phyloP scores from a whole-genome alignment of 352 stramenopile genomes.

The Sclerospora graminicola region DNA sequence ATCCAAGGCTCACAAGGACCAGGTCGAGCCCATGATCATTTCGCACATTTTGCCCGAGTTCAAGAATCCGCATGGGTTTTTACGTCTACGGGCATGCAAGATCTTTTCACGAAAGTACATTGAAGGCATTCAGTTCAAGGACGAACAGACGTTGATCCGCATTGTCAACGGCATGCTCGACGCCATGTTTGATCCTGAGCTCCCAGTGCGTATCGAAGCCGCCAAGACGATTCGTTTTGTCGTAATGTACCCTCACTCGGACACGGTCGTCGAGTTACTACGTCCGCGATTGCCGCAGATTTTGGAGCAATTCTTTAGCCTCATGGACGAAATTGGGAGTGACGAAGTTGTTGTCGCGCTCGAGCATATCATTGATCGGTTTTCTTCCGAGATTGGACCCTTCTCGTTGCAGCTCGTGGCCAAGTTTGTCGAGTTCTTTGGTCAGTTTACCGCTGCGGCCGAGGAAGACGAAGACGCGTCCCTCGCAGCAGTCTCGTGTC shows the following conservation, averaged over 20 bases:
- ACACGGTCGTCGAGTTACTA: constrained; percentile 77
- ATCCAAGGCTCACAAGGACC: constrained; percentile 89
- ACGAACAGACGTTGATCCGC: constrained; percentile 78
- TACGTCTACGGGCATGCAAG: constrained; percentile 92
- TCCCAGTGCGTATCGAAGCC: constrained; percentile 96
- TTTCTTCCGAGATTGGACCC: constrained; percentile 92
- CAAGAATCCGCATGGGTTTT: constrained; percentile 90
- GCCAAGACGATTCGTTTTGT: constrained; percentile 85
- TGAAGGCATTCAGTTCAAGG: constrained; percentile 84
- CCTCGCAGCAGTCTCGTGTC: constrained; percentile 89
- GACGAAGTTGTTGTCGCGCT: constrained; percentile 94
- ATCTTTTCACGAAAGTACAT: constrained; percentile 94
- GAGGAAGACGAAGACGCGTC: constrained; percentile 94
- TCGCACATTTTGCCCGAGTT: constrained; percentile 95
- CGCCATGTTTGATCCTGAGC: constrained; percentile 88
- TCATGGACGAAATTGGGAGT: constrained; percentile 98
- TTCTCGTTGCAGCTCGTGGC: constrained; percentile 89
- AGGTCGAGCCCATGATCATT: constrained; percentile 91
- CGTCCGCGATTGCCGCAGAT: constrained; percentile 91
- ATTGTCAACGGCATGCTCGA: constrained; percentile 80
- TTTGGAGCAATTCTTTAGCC: constrained; percentile 95
- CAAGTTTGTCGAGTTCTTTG: constrained; percentile 93
- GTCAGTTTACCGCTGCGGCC: constrained; percentile 87
- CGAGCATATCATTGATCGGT: constrained; percentile 94
- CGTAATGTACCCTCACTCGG: constrained; percentile 79